Base-by-base conservation (phyloP, 2,329 filamentous ascomycete species). In the Alternaria sp. region DNA sequence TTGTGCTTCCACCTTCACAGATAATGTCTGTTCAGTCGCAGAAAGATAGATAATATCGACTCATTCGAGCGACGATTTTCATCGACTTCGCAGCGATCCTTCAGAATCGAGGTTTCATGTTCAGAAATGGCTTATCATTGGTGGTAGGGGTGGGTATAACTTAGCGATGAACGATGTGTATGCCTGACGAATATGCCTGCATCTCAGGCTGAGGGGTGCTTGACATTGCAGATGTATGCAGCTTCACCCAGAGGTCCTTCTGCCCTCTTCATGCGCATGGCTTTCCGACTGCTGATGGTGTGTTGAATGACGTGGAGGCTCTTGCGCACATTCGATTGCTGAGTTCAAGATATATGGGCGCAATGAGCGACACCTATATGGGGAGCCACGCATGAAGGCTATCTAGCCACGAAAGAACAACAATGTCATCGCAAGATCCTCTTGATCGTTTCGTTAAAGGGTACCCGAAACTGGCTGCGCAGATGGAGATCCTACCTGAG, bases 381-480 rank as follows among this genome's bases (percentile, higher is more conserved):
- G 14, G 14, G 33, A 37, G 2, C 6, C 33, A 15, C 7, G 33
- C 7, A 15, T n/a, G 33, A 37, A 37, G 33, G 33, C 33, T 37
- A 37, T 37, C 33, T 37, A 9, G 4, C 15, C 33, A 37, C 33
- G 2, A 37, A 37, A 9, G 14, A n/a, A 15, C 1, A 33, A 37
- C 30, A n/a, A 37, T 37, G 43, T 57, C 25, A 18, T 43, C 12
- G 20, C 25, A 37, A 20, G 55, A 50, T 11, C 30, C 56, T 8
- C 14, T 59, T 26, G 18, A 46, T 20, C 18, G 20, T 2, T 25
- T 37, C 15, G 41, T 47, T 2, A 18, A 5, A 12, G 62, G 65
- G 5, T 69, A 67, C 12, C 61, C 64, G 2, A 59, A 44, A 6
- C 41, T 69, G 2, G 53, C 66, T 6, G 58, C 33, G 0, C 25